Evolutionary conservation across 257 asterid species (phyloP).

Genomic region (Ocimum tenuiflorum): DNA sequence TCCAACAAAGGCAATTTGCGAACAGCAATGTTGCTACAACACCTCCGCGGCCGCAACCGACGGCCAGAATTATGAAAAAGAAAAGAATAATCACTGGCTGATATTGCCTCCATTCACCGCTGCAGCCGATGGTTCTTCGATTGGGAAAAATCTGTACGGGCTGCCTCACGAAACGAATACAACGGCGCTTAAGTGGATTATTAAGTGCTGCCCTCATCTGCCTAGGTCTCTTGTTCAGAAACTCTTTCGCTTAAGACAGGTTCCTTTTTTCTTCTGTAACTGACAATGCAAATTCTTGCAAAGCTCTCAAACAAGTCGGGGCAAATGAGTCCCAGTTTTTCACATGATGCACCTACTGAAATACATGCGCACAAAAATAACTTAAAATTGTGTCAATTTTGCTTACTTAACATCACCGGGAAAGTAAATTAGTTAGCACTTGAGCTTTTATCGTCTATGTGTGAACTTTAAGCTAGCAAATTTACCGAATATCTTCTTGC

Average conservation of each 20-base stretch:
- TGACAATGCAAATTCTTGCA: background rate
- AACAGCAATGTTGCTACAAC: conserved; percentile 22
- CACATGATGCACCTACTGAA: background rate
- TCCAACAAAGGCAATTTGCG: background rate
- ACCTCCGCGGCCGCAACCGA: conserved; percentile 15
- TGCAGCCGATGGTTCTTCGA: conserved; percentile 41
- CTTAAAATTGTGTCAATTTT: background rate
- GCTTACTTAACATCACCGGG: background rate
- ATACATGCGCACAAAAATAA: background rate
- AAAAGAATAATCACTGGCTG: conserved; percentile 38
- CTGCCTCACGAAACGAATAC: conserved; percentile 17
- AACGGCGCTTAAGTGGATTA: conserved; percentile 82
- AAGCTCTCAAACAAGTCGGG: background rate
- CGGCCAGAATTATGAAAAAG: conserved; percentile 18
- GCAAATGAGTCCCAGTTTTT: background rate
- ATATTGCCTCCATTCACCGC: conserved; percentile 58
- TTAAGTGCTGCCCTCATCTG: conserved; percentile 71
- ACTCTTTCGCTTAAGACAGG: conserved; percentile 86
- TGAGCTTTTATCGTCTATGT: background rate
- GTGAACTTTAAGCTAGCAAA: background rate
- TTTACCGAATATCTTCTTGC: background rate
- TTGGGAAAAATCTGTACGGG: conserved; percentile 43
- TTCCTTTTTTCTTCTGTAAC: conserved; percentile 9
- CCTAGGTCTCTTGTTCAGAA: conserved; percentile 84
- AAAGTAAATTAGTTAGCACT: background rate